These are phyloP conservation scores for Pelargonium citronellum DNA, from an alignment of 441 rosid genomes.

Conservation along the genomic window DNA sequence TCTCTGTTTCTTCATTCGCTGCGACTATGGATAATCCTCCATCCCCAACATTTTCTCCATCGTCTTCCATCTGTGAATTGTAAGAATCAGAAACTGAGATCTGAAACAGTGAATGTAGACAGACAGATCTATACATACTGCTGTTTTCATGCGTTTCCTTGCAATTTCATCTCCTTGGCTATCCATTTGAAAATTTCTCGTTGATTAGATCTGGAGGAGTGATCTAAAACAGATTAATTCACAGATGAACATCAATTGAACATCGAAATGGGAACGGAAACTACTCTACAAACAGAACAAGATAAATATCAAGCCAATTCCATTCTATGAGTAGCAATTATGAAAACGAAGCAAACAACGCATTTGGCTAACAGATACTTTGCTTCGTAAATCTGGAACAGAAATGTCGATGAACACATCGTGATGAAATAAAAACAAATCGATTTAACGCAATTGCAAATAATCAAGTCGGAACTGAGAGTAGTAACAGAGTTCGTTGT, in stretches of 20 bases:
- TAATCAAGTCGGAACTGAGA: neutral
- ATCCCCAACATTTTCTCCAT: slow-evolving; percentile 32
- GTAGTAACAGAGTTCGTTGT: neutral
- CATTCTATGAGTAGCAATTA: no score
- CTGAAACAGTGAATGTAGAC: slow-evolving; percentile 15
- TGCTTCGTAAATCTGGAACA: no score
- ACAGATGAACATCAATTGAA: neutral
- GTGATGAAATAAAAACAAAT: neutral
- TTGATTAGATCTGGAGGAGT: slow-evolving; percentile 15
- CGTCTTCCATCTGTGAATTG: slow-evolving; percentile 39
- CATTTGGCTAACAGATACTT: no score
- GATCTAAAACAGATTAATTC: neutral
- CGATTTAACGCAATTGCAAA: neutral
- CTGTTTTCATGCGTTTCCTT: slow-evolving; percentile 53
- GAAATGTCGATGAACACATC: neutral
- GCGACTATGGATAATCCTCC: slow-evolving; percentile 29
- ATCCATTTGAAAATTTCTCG: slow-evolving; percentile 34
- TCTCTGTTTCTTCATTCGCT: slow-evolving; percentile 49
- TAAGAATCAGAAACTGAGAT: neutral
- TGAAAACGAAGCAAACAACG: no score
- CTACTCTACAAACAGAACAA: neutral
- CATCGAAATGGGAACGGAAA: neutral
- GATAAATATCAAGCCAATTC: neutral
- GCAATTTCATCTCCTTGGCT: slow-evolving; percentile 29
- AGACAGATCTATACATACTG: slow-evolving; percentile 27